Evolutionary conservation across 345 rosid species (phyloP).

Genomic region (Arabidopsis arenosa): DNA sequence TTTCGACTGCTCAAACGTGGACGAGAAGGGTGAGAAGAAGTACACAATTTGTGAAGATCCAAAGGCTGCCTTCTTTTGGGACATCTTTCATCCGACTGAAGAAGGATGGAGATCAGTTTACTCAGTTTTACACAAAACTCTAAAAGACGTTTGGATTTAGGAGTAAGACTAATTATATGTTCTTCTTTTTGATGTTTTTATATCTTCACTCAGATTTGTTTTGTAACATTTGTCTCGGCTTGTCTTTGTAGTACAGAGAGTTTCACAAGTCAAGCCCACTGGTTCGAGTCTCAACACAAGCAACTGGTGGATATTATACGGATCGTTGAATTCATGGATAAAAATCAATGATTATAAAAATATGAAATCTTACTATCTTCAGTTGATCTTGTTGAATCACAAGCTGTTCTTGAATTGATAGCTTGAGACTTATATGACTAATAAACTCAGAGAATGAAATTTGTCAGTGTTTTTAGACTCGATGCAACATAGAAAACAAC

Average conservation of each 20-base stretch:
- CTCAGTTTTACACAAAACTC: constrained; percentile 43
- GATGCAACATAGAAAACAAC: background rate
- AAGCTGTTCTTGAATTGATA: constrained; percentile 13
- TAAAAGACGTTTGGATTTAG: constrained; percentile 35
- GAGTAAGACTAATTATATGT: constrained; percentile 12
- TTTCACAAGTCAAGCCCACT: constrained; percentile 26
- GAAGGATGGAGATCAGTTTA: constrained; percentile 60
- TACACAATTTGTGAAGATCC: constrained; percentile 56
- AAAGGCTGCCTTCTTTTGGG: constrained; percentile 61
- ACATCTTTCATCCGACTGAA: constrained; percentile 56
- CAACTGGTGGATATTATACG: background rate
- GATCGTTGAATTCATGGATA: constrained; percentile 21
- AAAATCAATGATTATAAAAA: constrained; percentile 23
- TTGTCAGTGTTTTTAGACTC: background rate
- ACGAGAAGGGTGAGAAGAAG: constrained; percentile 48
- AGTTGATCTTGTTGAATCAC: constrained; percentile 7
- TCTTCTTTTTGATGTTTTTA: constrained; percentile 6
- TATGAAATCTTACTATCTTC: background rate
- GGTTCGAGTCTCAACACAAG: constrained; percentile 2
- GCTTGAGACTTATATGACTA: background rate
- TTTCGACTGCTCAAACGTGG: constrained; percentile 53
- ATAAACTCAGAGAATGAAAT: constrained; percentile 11
- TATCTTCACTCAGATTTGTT: constrained; percentile 16
- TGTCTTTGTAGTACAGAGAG: constrained; percentile 7
- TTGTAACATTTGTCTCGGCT: constrained; percentile 13